phyloP scores from a whole-genome alignment of 345 rosid genomes.

The Adansonia digitata region DNA sequence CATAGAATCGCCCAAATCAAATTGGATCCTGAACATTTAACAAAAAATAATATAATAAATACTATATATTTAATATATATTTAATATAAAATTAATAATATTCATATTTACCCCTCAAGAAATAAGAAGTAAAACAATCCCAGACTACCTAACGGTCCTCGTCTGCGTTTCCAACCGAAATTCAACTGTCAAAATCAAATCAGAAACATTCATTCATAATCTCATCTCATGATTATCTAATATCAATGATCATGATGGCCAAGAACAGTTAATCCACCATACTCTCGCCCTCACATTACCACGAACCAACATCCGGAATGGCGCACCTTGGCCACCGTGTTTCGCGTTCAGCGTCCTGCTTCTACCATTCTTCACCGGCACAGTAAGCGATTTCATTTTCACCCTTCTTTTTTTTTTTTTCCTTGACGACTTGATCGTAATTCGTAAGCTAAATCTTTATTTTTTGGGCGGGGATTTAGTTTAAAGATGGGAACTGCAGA shows the following conservation, averaged over 20 bases:
- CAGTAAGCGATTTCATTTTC: no score
- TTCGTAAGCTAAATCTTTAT: neutral
- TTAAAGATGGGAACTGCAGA: slow-evolving; percentile 42
- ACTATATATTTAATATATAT: no score
- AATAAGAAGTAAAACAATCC: no score
- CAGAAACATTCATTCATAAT: neutral
- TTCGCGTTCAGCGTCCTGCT: neutral
- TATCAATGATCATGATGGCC: neutral
- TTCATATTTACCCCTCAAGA: no score
- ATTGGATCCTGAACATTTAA: no score
- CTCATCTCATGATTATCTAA: no score
- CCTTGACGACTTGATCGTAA: no score
- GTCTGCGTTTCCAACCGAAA: neutral
- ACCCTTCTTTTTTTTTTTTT: no score
- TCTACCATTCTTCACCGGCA: neutral
- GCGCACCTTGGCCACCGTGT: neutral
- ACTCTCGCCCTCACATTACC: neutral
- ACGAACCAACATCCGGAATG: neutral
- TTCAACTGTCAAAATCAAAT: neutral
- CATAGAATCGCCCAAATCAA: no score
- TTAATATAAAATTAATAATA: no score
- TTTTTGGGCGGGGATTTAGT: neutral
- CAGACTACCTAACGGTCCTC: neutral
- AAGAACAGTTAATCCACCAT: neutral
- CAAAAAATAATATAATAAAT: no score